Evolutionary conservation across 192 early-diverging fungal genomes (phyloP).

Genomic region (Backusella tuberculispora): DNA sequence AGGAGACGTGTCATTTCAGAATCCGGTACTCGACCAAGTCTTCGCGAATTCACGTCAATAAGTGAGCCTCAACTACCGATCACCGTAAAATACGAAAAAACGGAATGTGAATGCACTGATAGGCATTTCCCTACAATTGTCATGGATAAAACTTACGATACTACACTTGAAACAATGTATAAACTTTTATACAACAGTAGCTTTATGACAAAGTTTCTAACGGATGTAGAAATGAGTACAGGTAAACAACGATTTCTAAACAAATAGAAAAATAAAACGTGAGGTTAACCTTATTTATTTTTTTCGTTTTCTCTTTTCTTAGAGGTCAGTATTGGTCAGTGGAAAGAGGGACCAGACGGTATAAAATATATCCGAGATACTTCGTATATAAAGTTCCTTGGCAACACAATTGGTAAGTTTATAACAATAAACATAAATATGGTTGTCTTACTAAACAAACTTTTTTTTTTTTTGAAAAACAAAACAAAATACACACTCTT

Average conservation of each 20-base stretch:
- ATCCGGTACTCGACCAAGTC: slow-evolving; percentile 35
- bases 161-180: slow-evolving; percentile 53
- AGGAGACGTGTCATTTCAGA: slow-evolving; percentile 38
- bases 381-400: slow-evolving; percentile 47
- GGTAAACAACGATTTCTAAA: slow-evolving; percentile 39
- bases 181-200: slow-evolving; percentile 56
- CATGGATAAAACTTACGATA: slow-evolving; percentile 50
- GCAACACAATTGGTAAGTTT: slow-evolving; percentile 42
- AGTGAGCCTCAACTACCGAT: slow-evolving; percentile 1
- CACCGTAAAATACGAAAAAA: slow-evolving; percentile 31
- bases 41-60: background rate
- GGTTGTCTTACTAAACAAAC: background rate
- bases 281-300: background rate
- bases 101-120: slow-evolving; percentile 53
- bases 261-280: background rate
- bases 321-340: slow-evolving; percentile 47
- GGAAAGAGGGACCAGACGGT: slow-evolving; percentile 26
- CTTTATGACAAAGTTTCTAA: slow-evolving; percentile 50
- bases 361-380: slow-evolving; percentile 29
- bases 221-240: slow-evolving; percentile 50
- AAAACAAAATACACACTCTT: background rate
- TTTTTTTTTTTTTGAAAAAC: background rate
- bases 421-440: background rate
- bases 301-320: slow-evolving; percentile 12
- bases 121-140: slow-evolving; percentile 50